A percentile compares a stretch with the other conserved stretches of the same genome.
Evolutionary conservation across 352 stramenopile genomes (phyloP).

Genomic region (Plasmopara viticola): DNA sequence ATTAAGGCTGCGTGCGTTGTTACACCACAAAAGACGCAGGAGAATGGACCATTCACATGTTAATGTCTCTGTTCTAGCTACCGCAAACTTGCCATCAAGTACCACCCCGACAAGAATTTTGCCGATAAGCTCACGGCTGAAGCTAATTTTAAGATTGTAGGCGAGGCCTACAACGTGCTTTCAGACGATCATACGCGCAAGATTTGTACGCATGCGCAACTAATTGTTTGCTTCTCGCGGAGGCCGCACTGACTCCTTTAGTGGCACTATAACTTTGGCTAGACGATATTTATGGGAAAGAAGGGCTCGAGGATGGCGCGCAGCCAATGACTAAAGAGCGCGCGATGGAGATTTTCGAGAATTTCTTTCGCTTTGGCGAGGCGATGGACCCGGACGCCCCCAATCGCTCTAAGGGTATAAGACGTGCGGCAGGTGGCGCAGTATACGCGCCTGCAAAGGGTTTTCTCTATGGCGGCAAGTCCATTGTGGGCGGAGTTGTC

Average conservation of each 20-base stretch:
- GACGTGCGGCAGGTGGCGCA: conserved; percentile 66
- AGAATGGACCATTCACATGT: neutral
- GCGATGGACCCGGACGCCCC: conserved; percentile 80
- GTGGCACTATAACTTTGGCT: neutral
- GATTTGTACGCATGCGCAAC: conserved; percentile 59
- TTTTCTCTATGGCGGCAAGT: conserved; percentile 77
- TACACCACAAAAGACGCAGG: neutral
- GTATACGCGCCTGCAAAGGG: conserved; percentile 81
- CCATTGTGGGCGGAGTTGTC: conserved; percentile 75
- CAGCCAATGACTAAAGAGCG: conserved; percentile 81
- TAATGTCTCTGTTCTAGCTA: conserved; percentile 43
- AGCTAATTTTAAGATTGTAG: conserved; percentile 93
- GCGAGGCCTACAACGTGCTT: conserved; percentile 91
- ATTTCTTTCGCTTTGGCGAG: conserved; percentile 82
- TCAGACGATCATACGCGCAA: conserved; percentile 86
- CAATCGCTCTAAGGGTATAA: conserved; percentile 67
- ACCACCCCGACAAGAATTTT: conserved; percentile 91
- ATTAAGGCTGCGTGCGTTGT: conserved; percentile 81
- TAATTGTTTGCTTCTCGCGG: neutral
- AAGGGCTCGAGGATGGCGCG: conserved; percentile 79
- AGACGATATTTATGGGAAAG: conserved; percentile 55
- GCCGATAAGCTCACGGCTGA: conserved; percentile 76
- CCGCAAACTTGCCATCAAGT: conserved; percentile 89
- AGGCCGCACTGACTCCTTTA: conserved; percentile 4
- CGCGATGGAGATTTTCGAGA: conserved; percentile 79